Conservation (phyloP, 2,329 filamentous ascomycete genomes). For the Calonectria henricotiae region DNA sequence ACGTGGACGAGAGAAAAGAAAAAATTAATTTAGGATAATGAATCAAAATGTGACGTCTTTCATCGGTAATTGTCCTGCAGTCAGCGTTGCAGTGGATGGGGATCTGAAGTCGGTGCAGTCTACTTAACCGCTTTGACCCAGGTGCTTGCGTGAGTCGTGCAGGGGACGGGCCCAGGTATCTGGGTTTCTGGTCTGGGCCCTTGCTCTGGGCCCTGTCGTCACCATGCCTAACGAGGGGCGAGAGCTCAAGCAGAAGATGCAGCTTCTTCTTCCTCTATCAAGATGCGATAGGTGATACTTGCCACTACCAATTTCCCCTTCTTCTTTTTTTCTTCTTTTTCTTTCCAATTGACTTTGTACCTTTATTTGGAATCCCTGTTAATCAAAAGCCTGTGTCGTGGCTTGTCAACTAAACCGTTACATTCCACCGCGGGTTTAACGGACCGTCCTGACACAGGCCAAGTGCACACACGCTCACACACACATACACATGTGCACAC, state of each 20-base stretch:
- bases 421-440: slow-evolving; percentile 5
- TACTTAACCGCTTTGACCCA: slow-evolving; percentile 9
- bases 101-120: slow-evolving; percentile 12
- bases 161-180: slow-evolving; percentile 12
- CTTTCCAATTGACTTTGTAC: neutral
- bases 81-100: slow-evolving; percentile 13
- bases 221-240: neutral
- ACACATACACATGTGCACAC: slow-evolving; percentile 9
- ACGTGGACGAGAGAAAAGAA: too few species aligned
- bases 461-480: neutral
- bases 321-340: neutral
- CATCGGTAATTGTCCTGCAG: slow-evolving; percentile 17
- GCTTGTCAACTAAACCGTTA: slow-evolving; percentile 1
- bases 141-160: slow-evolving; percentile 3
- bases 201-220: neutral
- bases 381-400: neutral
- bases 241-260: neutral
- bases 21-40: neutral
- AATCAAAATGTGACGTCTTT: slow-evolving; percentile 17
- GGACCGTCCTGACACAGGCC: slow-evolving; percentile 10
- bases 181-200: slow-evolving; percentile 4
- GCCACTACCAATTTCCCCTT: neutral
- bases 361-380: neutral
- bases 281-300: neutral
- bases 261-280: neutral